A percentile compares a stretch with the other conserved stretches of the same genome.
phyloP scores from a whole-genome alignment of 495 filamentous ascomycete species.

The Podospora sp. region DNA sequence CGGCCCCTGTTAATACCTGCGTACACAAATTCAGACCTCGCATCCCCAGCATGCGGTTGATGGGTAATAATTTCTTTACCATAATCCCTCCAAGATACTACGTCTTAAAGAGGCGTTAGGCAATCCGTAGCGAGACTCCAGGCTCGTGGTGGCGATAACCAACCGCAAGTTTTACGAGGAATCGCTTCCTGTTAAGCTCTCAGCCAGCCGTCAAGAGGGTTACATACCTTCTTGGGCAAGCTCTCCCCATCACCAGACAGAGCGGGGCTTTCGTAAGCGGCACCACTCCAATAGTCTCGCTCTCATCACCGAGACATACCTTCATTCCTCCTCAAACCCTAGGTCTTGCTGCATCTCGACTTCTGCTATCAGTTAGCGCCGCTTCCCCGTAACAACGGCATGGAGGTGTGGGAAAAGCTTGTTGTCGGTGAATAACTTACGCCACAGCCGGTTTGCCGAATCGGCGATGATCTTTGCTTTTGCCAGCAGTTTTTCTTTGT shows the following conservation, averaged over 20 bases:
- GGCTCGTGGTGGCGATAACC: conserved; percentile 6
- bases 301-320: not conserved
- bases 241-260: not conserved
- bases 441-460: conserved; percentile 73
- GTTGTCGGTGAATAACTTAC: too few relatives aligned
- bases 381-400: not conserved
- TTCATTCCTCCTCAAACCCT: conserved; percentile 42
- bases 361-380: conserved; percentile 34
- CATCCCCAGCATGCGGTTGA: not conserved
- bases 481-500: conserved; percentile 61
- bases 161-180: not conserved
- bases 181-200: not conserved
- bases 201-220: conserved; percentile 17
- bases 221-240: conserved; percentile 21
- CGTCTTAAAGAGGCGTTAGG: not conserved
- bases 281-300: not conserved
- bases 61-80: not conserved
- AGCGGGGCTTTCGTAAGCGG: not conserved
- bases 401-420: conserved; percentile 31
- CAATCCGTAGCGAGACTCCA: not conserved
- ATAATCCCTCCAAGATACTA: not conserved
- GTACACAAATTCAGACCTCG: too few relatives aligned
- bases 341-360: conserved; percentile 49
- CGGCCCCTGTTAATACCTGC: too few relatives aligned
- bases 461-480: conserved; percentile 72